Evolutionary conservation across 805 yeast species (phyloP).

Genomic region (Candida sanyiensis): DNA sequence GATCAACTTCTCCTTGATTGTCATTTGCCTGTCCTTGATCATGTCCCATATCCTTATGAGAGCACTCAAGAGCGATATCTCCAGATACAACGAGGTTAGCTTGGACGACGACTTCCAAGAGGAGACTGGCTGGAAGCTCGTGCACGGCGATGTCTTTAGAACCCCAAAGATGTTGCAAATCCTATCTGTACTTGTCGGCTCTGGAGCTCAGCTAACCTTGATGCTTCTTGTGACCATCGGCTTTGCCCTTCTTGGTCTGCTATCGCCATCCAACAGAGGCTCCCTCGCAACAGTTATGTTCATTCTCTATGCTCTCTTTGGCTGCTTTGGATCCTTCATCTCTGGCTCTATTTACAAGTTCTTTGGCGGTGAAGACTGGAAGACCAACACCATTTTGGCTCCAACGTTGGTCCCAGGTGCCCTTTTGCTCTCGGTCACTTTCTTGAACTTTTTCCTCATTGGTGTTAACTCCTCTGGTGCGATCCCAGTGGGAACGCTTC

Average conservation of each 20-base stretch:
- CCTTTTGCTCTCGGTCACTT: constrained; percentile 55
- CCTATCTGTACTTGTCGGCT: constrained; percentile 77
- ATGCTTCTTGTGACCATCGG: constrained; percentile 69
- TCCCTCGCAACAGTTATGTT: constrained; percentile 88
- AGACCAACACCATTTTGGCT: constrained; percentile 72
- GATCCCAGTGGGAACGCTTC: constrained; percentile 85
- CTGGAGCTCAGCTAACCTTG: constrained; percentile 77
- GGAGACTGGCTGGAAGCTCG: constrained; percentile 95
- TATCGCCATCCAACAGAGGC: constrained; percentile 94
- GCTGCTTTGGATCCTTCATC: constrained; percentile 80
- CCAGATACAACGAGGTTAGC: constrained; percentile 83
- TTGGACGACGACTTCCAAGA: constrained; percentile 83
- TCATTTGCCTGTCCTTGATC: constrained; percentile 65
- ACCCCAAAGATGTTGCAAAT: constrained; percentile 66
- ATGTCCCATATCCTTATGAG: constrained; percentile 74
- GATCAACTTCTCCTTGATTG: constrained; percentile 78
- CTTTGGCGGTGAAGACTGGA: constrained; percentile 91
- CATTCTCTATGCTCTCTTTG: constrained; percentile 72
- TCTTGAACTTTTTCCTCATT: constrained; percentile 77
- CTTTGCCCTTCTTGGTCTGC: constrained; percentile 82
- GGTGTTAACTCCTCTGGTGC: constrained; percentile 86
- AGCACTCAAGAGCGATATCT: constrained; percentile 79
- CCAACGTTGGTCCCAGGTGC: constrained; percentile 83
- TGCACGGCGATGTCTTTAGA: constrained; percentile 93
- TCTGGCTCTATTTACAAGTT: constrained; percentile 82